Conservation (phyloP, 2,329 filamentous ascomycete species). For the Dothiorella sarmentorum region DNA sequence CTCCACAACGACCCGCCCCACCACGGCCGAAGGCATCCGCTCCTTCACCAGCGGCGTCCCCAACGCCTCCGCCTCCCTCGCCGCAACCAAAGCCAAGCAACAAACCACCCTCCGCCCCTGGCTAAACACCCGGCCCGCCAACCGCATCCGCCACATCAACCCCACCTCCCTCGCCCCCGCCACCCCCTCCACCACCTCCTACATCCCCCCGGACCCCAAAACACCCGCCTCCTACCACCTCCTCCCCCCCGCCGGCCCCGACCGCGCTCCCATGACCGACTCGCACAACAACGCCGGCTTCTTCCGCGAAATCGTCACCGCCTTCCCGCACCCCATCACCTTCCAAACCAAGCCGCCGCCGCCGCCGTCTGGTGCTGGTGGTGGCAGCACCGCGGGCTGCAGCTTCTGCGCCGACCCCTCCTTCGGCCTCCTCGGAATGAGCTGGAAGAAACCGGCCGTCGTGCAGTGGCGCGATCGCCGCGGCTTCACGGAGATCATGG, state of each 20-base stretch:
- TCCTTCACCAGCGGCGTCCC: background rate
- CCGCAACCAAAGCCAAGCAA: background rate
- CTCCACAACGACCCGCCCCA: no score
- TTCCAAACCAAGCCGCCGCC: slow-evolving; percentile 26
- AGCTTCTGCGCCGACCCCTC: slow-evolving; percentile 42
- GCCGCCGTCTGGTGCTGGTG: background rate
- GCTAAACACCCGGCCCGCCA: background rate
- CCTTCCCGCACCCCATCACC: slow-evolving; percentile 40
- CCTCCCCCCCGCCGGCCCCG: background rate
- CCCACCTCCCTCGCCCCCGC: background rate
- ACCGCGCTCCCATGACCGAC: slow-evolving; percentile 27
- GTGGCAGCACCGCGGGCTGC: slow-evolving; percentile 34
- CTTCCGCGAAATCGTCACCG: slow-evolving; percentile 35
- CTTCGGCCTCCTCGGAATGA: slow-evolving; percentile 42
- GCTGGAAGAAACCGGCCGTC: slow-evolving; percentile 33
- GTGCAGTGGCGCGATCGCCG: slow-evolving; percentile 33
- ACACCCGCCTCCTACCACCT: background rate
- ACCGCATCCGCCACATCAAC: background rate
- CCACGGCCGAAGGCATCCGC: background rate
- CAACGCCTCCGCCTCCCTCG: background rate
- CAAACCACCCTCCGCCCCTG: background rate
- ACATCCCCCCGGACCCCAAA: background rate
- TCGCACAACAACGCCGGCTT: slow-evolving; percentile 26
- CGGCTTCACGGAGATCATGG: slow-evolving; percentile 38
- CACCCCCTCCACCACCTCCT: background rate